Base-by-base conservation (phyloP, 2,329 filamentous ascomycete species). In the Colletotrichum musae region DNA sequence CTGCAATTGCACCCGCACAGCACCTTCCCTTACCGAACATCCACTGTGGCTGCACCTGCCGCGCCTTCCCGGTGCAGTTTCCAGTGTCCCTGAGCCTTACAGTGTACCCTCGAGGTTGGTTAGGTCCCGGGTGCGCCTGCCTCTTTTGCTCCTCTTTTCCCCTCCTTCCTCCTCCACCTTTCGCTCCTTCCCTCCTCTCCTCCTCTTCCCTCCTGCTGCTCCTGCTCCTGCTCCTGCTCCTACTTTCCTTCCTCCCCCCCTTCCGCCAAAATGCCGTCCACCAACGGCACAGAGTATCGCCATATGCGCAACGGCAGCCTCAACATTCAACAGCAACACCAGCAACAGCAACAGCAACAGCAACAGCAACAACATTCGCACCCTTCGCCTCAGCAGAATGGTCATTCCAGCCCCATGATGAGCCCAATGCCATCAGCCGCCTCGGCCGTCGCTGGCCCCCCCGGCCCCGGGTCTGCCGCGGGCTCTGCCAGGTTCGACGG, bases 231-330 rank as follows among this genome's bases (percentile, higher is more conserved):
- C 41, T 28, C 43, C 15, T 16, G 28, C 16, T 39, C 41, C 26
- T 43, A 36, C 41, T 50, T 21, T 13, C 51, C 60, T 56, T 65
- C 50, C 57, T 58, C 43, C 57, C 41, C 45, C 28, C 53, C 48
- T n/a, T 60, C 67, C 61, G 28, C 21, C 70, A 70, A 68, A 32
- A 74, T 76, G 72, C 72, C 74, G 61, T 71, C 70, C 54, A 70
- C 73, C 58, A 76, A 75, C 67, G 84, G 86, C 81, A 81, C 85
- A 75, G 86, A 88, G 72, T 86, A 83, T 79, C 85, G 87, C 77
- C 88, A 90, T 79, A 80, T 84, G 77, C 87, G 88, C 75, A 86
- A 85, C 76, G 84, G 86, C 75, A 90, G 88, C 79, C 83, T 89
- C 78, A 88, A 84, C 76, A 86, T 87, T 69, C 80, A 83, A 70